Conservation (phyloP, 1,284 basidiomycete species). For the Trichosporon ovoides region DNA sequence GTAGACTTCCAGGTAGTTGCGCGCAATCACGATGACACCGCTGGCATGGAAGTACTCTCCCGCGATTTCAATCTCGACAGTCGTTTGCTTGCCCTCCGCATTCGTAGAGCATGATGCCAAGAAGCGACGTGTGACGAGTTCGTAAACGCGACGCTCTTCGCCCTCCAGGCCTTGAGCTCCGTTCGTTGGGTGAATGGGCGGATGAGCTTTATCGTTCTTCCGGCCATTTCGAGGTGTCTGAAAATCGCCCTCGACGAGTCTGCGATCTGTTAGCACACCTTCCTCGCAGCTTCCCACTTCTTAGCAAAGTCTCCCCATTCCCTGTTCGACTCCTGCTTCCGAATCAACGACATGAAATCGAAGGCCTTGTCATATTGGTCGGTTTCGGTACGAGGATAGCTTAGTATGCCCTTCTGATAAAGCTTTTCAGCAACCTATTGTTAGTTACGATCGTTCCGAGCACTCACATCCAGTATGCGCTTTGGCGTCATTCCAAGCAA, state of each 20-base stretch:
- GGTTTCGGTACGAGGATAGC: constrained; percentile 97
- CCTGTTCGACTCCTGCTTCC: constrained; percentile 75
- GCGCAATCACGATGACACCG: constrained; percentile 73
- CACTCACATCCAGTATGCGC: constrained; percentile 80
- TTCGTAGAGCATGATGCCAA: constrained; percentile 91
- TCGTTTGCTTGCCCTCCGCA: constrained; percentile 84
- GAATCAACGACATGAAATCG: constrained; percentile 79
- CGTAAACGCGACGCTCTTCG: constrained; percentile 91
- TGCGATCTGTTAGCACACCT: constrained; percentile 38
- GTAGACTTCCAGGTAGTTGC: constrained; percentile 90
- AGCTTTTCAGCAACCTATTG: constrained; percentile 83
- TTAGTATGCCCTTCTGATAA: constrained; percentile 91
- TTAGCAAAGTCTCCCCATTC: constrained; percentile 85
- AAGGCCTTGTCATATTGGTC: constrained; percentile 94
- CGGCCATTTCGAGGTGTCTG: constrained; percentile 75
- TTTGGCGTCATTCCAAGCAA: constrained; percentile 85
- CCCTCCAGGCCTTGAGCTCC: constrained; percentile 72
- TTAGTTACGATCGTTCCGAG: constrained; percentile 7
- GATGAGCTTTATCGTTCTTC: constrained; percentile 98
- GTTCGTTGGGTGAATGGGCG: constrained; percentile 94
- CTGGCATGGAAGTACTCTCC: constrained; percentile 78
- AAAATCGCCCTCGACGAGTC: constrained; percentile 72
- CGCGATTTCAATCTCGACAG: constrained; percentile 76
- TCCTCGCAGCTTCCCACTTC: constrained; percentile 51
- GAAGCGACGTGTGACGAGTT: constrained; percentile 86